Evolutionary conservation across 192 early-diverging fungal genomes (phyloP).

Genomic region (Kickxella alabastrina): DNA sequence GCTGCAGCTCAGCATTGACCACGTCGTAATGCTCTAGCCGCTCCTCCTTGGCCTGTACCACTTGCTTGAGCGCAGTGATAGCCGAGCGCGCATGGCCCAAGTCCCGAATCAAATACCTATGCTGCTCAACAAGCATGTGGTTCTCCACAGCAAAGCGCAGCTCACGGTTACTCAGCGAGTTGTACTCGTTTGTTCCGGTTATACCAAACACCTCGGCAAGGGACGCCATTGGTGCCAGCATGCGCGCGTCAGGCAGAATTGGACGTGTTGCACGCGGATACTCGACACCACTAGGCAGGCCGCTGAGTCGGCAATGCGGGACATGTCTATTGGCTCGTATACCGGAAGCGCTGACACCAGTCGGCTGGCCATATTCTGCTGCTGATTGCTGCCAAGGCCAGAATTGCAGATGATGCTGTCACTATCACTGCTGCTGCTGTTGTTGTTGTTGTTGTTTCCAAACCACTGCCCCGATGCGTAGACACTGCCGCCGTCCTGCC

Average conservation of each 20-base stretch:
- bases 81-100: conserved; percentile 45
- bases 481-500: too few relatives aligned
- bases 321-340: conserved; percentile 45
- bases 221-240: conserved; percentile 49
- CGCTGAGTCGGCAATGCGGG: conserved; percentile 1
- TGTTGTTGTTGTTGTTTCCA: not conserved
- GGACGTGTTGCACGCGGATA: conserved; percentile 30
- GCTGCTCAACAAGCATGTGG: conserved; percentile 49
- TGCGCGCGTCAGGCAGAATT: conserved; percentile 24
- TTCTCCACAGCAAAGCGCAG: conserved; percentile 45
- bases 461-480: too few relatives aligned
- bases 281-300: not conserved
- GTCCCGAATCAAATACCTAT: conserved; percentile 43
- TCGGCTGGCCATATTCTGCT: conserved; percentile 1
- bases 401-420: not conserved
- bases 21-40: conserved; percentile 33
- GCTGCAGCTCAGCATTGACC: conserved; percentile 31
- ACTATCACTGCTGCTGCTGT: conserved; percentile 1
- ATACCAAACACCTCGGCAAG: conserved; percentile 21
- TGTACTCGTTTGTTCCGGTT: conserved; percentile 3
- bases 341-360: conserved; percentile 32
- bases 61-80: conserved; percentile 39
- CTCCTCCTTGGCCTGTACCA: conserved; percentile 48
- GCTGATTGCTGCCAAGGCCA: not conserved
- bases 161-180: conserved; percentile 37